Percentiles rank a stretch among this genome's conserved stretches.
These are phyloP conservation scores for Sclerotinia glacialis DNA, from an alignment of 2,329 filamentous ascomycete genomes.

Conservation along the genomic window DNA sequence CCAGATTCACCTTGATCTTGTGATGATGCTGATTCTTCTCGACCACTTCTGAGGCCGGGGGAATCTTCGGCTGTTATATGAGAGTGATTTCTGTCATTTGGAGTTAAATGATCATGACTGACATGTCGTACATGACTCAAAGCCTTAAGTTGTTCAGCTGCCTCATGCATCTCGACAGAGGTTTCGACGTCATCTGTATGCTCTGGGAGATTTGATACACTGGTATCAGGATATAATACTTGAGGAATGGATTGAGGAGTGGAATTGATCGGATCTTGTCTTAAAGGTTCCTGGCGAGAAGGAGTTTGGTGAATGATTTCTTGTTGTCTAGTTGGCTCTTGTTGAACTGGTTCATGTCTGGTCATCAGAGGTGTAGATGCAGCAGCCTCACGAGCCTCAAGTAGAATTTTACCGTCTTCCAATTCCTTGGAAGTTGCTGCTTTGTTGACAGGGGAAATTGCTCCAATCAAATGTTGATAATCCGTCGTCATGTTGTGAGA, in stretches of 20 bases:
- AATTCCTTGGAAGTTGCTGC: slow-evolving; percentile 51
- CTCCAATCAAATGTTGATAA: slow-evolving; percentile 57
- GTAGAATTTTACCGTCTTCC: slow-evolving; percentile 56
- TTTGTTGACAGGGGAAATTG: slow-evolving; percentile 41
- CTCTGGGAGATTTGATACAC: slow-evolving; percentile 33
- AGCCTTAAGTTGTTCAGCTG: slow-evolving; percentile 64
- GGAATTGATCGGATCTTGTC: slow-evolving; percentile 33
- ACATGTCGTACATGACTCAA: slow-evolving; percentile 60
- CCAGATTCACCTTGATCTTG: slow-evolving; percentile 43
- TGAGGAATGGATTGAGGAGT: slow-evolving; percentile 33
- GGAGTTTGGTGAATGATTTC: slow-evolving; percentile 24
- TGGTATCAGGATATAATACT: slow-evolving; percentile 33
- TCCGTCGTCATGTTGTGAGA: slow-evolving; percentile 66
- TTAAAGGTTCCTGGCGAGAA: slow-evolving; percentile 30
- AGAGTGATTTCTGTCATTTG: slow-evolving; percentile 38
- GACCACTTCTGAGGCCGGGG: slow-evolving; percentile 38
- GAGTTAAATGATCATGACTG: slow-evolving; percentile 45
- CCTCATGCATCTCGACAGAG: slow-evolving; percentile 67
- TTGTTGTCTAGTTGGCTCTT: slow-evolving; percentile 20
- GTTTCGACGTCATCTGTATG: slow-evolving; percentile 55
- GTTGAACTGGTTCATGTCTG: slow-evolving; percentile 44
- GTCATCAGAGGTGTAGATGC: slow-evolving; percentile 39
- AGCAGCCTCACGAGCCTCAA: slow-evolving; percentile 43
- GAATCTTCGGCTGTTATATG: slow-evolving; percentile 38
- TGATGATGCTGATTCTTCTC: slow-evolving; percentile 46